Evolutionary conservation across 2,329 filamentous ascomycete species (phyloP).

Genomic region (Ceratocystis huliohia): DNA sequence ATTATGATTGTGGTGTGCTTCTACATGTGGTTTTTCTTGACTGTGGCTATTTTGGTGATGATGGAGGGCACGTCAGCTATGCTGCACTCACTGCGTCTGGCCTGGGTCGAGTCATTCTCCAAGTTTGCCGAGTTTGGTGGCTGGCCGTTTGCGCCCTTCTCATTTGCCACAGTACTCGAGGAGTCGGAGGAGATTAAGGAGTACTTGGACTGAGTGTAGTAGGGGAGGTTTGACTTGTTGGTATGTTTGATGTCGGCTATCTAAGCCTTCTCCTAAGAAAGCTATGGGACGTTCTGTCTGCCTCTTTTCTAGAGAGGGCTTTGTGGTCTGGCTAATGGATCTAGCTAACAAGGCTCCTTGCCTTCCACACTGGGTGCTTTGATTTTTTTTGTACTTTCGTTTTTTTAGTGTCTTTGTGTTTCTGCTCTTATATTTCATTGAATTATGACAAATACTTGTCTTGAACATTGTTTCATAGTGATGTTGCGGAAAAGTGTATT

Average conservation of each 20-base stretch:
- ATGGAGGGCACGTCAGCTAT: conserved; percentile 97
- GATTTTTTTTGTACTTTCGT: conserved; percentile 16
- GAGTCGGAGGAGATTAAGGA: conserved; percentile 57
- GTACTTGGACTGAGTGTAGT: conserved; percentile 35
- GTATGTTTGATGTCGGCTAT: neutral
- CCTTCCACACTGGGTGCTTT: conserved; percentile 11
- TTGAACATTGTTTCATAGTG: neutral
- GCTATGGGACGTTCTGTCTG: too few relatives aligned
- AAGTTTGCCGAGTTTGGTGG: conserved; percentile 92
- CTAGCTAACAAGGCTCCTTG: neutral
- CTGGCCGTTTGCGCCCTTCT: conserved; percentile 77
- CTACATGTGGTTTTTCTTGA: conserved; percentile 80
- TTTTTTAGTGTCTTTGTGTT: conserved; percentile 5
- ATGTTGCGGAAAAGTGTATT: neutral
- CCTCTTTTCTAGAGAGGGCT: too few relatives aligned
- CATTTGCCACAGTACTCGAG: conserved; percentile 71
- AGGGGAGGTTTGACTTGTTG: neutral
- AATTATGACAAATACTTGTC: neutral
- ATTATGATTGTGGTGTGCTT: conserved; percentile 74
- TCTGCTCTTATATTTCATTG: conserved; percentile 7
- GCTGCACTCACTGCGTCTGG: conserved; percentile 72
- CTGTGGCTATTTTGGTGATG: conserved; percentile 58
- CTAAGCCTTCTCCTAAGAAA: too few relatives aligned
- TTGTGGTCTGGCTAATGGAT: too few relatives aligned
- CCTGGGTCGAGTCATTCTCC: conserved; percentile 96